Evolutionary conservation across 345 rosid genomes (phyloP).

Genomic region (Zanthoxylum bungeanum): DNA sequence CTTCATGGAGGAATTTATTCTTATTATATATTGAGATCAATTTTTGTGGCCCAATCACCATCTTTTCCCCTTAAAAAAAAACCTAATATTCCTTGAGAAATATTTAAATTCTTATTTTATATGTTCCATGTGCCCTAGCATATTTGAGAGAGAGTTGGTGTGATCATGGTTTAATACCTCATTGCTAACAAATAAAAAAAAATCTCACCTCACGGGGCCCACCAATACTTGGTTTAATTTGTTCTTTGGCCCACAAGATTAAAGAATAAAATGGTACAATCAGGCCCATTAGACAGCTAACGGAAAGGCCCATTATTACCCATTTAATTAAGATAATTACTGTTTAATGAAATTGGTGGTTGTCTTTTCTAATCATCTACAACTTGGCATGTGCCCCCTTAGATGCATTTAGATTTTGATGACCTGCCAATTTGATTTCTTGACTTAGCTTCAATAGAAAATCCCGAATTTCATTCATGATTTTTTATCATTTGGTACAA

Average conservation of each 20-base stretch:
- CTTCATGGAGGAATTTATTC: too few species aligned
- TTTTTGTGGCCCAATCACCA: slow-evolving; percentile 17
- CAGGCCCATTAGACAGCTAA: slow-evolving; percentile 22
- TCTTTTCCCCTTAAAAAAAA: not conserved
- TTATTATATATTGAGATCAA: slow-evolving; percentile 5
- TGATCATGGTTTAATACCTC: not conserved
- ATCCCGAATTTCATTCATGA: too few species aligned
- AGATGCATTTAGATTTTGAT: slow-evolving; percentile 20
- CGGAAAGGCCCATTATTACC: slow-evolving; percentile 10
- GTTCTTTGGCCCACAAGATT: slow-evolving; percentile 11
- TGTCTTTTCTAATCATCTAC: not conserved
- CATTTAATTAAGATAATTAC: not conserved
- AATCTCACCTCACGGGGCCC: slow-evolving; percentile 13
- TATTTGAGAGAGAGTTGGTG: not conserved
- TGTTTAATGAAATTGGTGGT: not conserved
- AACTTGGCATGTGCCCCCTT: slow-evolving; percentile 31
- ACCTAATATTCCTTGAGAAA: not conserved
- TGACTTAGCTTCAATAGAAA: slow-evolving; percentile 11
- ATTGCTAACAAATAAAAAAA: not conserved
- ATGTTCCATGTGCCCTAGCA: slow-evolving; percentile 11
- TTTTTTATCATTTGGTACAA: too few species aligned
- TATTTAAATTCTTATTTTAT: not conserved
- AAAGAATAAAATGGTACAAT: not conserved
- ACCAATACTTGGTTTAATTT: not conserved
- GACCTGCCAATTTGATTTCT: slow-evolving; percentile 21